phyloP scores from a whole-genome alignment of 2,329 filamentous ascomycete species.

The Tolypocladium ophioglossoides region DNA sequence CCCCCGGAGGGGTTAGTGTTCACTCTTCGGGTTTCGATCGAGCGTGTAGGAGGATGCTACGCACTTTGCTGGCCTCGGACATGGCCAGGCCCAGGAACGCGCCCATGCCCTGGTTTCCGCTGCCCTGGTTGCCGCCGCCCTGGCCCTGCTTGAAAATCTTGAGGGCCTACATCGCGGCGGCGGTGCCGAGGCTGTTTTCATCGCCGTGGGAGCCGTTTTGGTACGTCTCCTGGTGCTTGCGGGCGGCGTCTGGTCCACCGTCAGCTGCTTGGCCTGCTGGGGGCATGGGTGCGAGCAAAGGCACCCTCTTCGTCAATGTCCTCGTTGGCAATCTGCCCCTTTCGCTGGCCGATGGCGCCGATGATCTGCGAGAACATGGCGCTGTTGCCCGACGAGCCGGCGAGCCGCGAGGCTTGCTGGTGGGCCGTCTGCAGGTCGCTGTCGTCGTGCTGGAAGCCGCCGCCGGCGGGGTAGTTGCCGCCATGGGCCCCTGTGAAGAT shows the following conservation, averaged over 20 bases:
- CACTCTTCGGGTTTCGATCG: background rate
- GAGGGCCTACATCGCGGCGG: conserved; percentile 71
- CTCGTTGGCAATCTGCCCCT: conserved; percentile 34
- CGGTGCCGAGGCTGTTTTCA: conserved; percentile 49
- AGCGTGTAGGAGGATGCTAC: conserved; percentile 3
- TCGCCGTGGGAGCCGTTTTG: conserved; percentile 35
- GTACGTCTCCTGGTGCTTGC: conserved; percentile 69
- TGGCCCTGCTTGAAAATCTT: conserved; percentile 63
- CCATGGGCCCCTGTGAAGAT: conserved; percentile 5
- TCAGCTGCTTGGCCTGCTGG: background rate
- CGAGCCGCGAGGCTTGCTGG: conserved; percentile 34
- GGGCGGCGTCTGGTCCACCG: conserved; percentile 47
- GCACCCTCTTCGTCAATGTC: conserved; percentile 40
- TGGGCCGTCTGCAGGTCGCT: conserved; percentile 29
- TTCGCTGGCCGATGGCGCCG: conserved; percentile 36
- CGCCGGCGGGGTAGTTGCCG: conserved; percentile 5
- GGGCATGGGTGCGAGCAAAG: conserved; percentile 4
- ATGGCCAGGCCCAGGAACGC: conserved; percentile 79
- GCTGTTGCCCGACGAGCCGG: conserved; percentile 34
- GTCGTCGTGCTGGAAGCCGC: background rate
- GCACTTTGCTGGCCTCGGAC: conserved; percentile 71
- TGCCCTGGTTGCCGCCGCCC: conserved; percentile 30
- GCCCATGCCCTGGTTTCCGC: too few species aligned
- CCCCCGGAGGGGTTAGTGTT: background rate
- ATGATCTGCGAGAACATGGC: conserved; percentile 40